These are phyloP conservation scores for Colletotrichum neosansevieriae DNA, from an alignment of 2,329 filamentous ascomycete genomes.

Conservation along the genomic window DNA sequence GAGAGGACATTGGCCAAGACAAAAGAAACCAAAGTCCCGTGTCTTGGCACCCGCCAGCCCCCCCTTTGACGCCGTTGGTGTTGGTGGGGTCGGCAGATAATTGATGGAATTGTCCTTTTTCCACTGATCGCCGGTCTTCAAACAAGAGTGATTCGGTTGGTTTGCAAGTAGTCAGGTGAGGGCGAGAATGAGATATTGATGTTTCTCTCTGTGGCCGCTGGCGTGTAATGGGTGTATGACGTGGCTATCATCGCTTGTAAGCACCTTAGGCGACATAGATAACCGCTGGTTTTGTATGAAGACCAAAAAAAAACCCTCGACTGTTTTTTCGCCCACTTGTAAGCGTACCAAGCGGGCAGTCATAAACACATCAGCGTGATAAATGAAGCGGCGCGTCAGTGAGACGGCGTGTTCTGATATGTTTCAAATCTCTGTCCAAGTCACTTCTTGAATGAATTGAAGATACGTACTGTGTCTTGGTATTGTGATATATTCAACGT, in stretches of 20 bases:
- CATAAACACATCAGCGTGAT: too few species aligned
- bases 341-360: too few species aligned
- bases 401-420: background rate
- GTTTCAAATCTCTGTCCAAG: background rate
- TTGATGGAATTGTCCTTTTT: constrained; percentile 35
- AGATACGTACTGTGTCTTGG: too few species aligned
- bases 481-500: background rate
- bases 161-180: background rate
- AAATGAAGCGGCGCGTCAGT: too few species aligned
- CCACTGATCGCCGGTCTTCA: constrained; percentile 17
- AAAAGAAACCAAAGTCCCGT: constrained; percentile 16
- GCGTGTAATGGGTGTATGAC: too few species aligned
- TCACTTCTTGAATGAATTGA: background rate
- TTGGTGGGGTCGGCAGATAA: constrained; percentile 22
- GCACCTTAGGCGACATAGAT: too few species aligned
- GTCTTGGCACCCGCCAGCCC: constrained; percentile 32
- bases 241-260: too few species aligned
- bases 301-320: too few species aligned
- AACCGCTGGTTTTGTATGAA: too few species aligned
- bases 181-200: background rate
- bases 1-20: constrained; percentile 15
- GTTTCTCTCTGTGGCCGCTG: too few species aligned
- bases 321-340: too few species aligned
- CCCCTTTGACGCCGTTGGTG: constrained; percentile 7
- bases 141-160: background rate